Base-by-base conservation (phyloP, 257 asterid genomes). In the Dorcoceras hygrometricum region DNA sequence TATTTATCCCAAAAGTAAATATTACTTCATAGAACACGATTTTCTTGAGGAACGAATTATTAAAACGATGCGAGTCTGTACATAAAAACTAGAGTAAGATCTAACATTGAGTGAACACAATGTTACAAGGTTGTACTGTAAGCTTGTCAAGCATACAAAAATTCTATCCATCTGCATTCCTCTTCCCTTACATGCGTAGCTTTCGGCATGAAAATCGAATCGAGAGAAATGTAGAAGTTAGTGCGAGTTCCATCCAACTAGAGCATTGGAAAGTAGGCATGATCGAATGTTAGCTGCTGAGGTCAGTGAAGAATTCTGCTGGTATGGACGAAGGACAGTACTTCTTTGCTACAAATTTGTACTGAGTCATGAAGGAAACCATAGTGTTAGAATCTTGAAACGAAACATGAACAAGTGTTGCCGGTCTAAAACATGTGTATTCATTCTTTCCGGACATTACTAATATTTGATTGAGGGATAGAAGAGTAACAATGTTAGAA, bases 311-410 rank as follows among this genome's bases (percentile, higher is more conserved):
- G 51, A 43, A 43, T 43, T 43, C 51, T 43, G 51, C n/a, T 16
- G 51, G 51, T 43, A 43, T 43, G 51, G 51, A 43, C 16, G 51
- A 2, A 43, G 97, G 99, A 72, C 95, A 88, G 72, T 77, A 75
- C 81, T 94, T 94, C 95, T 90, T 94, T n/a, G 99, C 99, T 8
- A 81, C 99, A 72, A 94, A 94, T 78, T 94, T 94, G 74, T 94
- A 90, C 99, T 94, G 97, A 39, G 72, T 19, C 70, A 76, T 2
- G 67, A 61, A 61, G 9, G 26, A 69, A 75, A 27, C 23, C 23
- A 31, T n/a, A 9, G 63, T 63, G 46, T 36, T 63, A 70, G 43
- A 34, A 34, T 34, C 14, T 34, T 9, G 43, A 34, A 34, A 34
- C 43, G 9, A 34, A 34, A 34, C 43, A 34, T 8, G 14, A 9